Conservation (phyloP, 2,329 filamentous ascomycete species). For the Celoporthe dispersa region DNA sequence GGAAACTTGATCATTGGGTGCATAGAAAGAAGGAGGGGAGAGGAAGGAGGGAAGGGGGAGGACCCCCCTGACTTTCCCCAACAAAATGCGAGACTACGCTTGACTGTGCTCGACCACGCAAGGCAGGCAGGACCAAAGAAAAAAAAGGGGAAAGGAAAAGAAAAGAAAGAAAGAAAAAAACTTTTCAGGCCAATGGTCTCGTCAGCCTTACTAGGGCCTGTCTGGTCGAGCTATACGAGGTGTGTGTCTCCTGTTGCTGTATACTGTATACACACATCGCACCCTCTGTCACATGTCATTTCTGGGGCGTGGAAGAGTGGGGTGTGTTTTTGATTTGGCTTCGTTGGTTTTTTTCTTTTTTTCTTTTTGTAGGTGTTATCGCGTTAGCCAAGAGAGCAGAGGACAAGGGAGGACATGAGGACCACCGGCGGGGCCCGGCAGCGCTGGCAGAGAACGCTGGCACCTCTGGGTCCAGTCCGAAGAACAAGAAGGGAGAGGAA, state of each 20-base stretch:
- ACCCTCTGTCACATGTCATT: constrained; percentile 7
- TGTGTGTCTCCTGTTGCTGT: background rate
- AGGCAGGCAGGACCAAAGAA: too few species aligned
- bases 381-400: background rate
- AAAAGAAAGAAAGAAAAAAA: too few species aligned
- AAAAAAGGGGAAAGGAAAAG: too few species aligned
- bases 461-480: too few species aligned
- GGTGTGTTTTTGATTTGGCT: too few species aligned
- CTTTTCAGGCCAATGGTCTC: background rate
- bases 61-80: background rate
- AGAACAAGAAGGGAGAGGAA: too few species aligned
- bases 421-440: background rate
- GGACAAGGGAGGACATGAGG: background rate
- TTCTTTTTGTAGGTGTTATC: background rate
- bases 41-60: too few species aligned
- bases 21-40: background rate
- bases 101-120: too few species aligned
- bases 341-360: background rate
- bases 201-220: background rate
- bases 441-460: background rate
- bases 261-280: background rate
- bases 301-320: background rate
- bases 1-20: background rate
- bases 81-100: background rate
- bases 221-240: background rate